Evolutionary conservation across 441 rosid genomes (phyloP).

Genomic region (Populus hybrid): DNA sequence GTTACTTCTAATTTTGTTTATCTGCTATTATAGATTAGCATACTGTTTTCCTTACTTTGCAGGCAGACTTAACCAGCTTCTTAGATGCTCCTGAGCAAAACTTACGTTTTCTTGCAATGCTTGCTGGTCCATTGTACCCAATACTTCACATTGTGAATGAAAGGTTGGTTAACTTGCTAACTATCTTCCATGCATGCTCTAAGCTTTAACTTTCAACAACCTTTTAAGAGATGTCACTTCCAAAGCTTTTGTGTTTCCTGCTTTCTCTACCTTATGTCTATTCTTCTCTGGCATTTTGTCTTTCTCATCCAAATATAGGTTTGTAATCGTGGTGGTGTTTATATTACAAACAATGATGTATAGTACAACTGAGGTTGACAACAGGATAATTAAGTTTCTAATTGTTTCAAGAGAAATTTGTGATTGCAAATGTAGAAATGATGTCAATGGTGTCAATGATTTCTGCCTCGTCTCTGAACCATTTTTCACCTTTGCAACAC

Average conservation of each 20-base stretch:
- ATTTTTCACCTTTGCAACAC: not conserved
- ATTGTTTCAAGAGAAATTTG: not conserved
- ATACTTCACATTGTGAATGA: conserved; percentile 66
- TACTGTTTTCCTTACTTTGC: conserved; percentile 20
- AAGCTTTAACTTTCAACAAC: not conserved
- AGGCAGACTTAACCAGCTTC: conserved; percentile 63
- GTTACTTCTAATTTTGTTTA: not conserved
- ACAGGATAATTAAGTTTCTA: not conserved
- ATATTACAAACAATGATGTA: not conserved
- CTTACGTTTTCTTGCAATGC: conserved; percentile 73
- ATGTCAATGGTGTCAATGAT: not conserved
- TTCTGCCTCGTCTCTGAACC: not conserved
- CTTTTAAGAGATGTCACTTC: conserved; percentile 7
- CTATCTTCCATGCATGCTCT: conserved; percentile 8
- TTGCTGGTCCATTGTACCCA: conserved; percentile 76
- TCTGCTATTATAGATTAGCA: conserved; percentile 12
- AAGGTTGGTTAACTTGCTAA: conserved; percentile 45
- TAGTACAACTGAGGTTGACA: not conserved
- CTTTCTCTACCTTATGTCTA: not conserved
- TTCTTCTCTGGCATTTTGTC: not conserved
- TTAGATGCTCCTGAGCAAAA: conserved; percentile 57
- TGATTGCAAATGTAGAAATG: not conserved
- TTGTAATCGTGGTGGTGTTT: not conserved
- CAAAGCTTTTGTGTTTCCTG: conserved; percentile 3
- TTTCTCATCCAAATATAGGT: not conserved